A percentile compares a stretch with the other conserved stretches of the same genome.
Conservation (phyloP, 345 rosid species). For the Eutrema yunnanense region DNA sequence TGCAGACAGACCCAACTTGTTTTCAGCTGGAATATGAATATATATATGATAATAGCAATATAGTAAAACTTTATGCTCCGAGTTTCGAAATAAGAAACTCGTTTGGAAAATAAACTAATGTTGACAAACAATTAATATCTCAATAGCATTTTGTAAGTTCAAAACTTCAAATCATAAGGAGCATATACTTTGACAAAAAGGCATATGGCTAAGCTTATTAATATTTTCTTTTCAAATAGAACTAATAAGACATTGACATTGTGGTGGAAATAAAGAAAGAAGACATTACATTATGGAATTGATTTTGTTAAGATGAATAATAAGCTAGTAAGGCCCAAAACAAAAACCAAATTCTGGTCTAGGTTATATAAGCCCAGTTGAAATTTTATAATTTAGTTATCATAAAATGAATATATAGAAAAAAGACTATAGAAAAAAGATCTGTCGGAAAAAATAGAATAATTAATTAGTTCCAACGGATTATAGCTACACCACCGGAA, state of each 20-base stretch:
- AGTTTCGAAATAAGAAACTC: slow-evolving; percentile 19
- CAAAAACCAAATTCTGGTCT: not conserved
- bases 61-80: not conserved
- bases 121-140: slow-evolving; percentile 15
- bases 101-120: slow-evolving; percentile 8
- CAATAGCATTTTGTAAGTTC: not conserved
- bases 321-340: not conserved
- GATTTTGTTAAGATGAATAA: not conserved
- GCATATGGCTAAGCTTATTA: slow-evolving; percentile 9
- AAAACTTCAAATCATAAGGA: not conserved
- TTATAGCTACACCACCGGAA: slow-evolving; percentile 10
- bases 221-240: not conserved
- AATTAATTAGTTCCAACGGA: slow-evolving; percentile 3
- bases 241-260: not conserved
- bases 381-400: not conserved
- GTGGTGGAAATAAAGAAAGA: not conserved
- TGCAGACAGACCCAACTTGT: slow-evolving; percentile 22
- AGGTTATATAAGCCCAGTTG: slow-evolving; percentile 1
- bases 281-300: not conserved
- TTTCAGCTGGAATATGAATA: slow-evolving; percentile 19
- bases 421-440: not conserved
- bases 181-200: slow-evolving; percentile 9
- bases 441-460: not conserved
- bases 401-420: not conserved
- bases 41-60: not conserved